Evolutionary conservation across 176 grass and related monocot species (phyloP), one percentile per base, ranked within the genome.

Genomic region (Avena atlantica): DNA sequence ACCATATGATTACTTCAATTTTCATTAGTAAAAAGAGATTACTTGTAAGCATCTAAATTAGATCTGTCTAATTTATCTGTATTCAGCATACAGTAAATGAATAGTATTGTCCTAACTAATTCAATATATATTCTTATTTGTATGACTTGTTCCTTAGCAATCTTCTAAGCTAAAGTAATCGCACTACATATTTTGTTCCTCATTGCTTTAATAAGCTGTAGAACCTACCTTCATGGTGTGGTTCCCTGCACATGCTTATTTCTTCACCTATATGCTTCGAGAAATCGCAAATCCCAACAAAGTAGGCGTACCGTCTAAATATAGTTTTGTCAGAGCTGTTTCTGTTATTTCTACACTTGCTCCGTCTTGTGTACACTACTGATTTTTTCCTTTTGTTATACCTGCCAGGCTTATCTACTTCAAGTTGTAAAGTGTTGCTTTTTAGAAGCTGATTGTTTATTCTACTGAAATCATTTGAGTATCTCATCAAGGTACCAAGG

Each of bases 321-420:
- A 8, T 80, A 19, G 4, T 78, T 82, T n/a, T 13, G 42, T 55
- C 42, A 44, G 8, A 62, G 73, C 0, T 67, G 3, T 65, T 64
- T 78, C 7, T 62, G 15, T 75, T 21, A 21, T 63, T 36, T 64
- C 34, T 80, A 23, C n/a, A 29, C 44, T 68, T 27, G 7, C 27
- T 52, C 9, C 68, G 20, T n/a, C 7, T 42, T 79, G 13, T 49
- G n/a, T 73, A 27, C 0, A 34, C 24, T 79, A 56, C n/a, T 1
- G 20, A 34, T 78, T 16, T 76, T 76, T 70, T 37, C 12, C 40
- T 71, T 85, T 55, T 61, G 70, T 80, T 45, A 29, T 77, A 19
- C 63, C 70, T 88, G 6, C 53, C 55, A 88, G 83, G 86, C 36
- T 52, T 34, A 66, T 45, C 71, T 69, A 75, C 81, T 60, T 76